phyloP scores from a whole-genome alignment of 306 rosid genomes.

The Calophaca sinica region DNA sequence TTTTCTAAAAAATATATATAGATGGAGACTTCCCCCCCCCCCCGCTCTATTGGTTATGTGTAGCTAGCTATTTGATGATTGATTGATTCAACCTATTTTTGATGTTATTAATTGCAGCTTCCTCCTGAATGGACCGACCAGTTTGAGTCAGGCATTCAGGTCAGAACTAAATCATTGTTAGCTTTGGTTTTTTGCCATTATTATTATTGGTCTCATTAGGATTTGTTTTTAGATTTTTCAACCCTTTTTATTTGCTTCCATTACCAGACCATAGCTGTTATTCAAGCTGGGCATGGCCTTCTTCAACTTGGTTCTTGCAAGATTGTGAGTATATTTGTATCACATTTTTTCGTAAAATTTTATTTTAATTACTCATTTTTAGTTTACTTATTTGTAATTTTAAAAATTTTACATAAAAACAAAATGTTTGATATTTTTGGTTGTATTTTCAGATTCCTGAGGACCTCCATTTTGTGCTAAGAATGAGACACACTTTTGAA shows the following conservation, averaged over 20 bases:
- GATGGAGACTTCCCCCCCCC: conserved; percentile 38
- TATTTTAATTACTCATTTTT: not conserved
- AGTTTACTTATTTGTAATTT: not conserved
- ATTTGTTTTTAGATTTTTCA: conserved; percentile 27
- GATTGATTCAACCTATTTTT: conserved; percentile 49
- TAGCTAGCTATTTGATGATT: conserved; percentile 40
- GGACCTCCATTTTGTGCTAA: conserved; percentile 95
- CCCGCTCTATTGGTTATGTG: too few relatives aligned
- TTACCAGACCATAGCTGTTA: conserved; percentile 95
- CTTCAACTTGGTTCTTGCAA: conserved; percentile 99
- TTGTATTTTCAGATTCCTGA: conserved; percentile 77
- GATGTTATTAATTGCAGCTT: conserved; percentile 80
- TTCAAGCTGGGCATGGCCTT: conserved; percentile 99
- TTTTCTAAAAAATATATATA: not conserved
- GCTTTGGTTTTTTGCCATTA: conserved; percentile 12
- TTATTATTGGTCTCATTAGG: not conserved
- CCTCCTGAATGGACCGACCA: conserved; percentile 99
- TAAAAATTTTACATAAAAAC: not conserved
- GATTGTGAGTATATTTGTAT: conserved; percentile 70
- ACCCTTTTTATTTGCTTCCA: conserved; percentile 33
- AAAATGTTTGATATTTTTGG: conserved; percentile 36
- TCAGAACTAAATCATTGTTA: conserved; percentile 53
- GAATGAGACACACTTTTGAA: conserved; percentile 99
- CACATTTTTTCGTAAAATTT: not conserved
- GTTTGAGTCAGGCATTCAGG: conserved; percentile 99